Evolutionary conservation across 352 stramenopile genomes (phyloP), one percentile per base, ranked within the genome.

Genomic region (Thraustotheca clavata): DNA sequence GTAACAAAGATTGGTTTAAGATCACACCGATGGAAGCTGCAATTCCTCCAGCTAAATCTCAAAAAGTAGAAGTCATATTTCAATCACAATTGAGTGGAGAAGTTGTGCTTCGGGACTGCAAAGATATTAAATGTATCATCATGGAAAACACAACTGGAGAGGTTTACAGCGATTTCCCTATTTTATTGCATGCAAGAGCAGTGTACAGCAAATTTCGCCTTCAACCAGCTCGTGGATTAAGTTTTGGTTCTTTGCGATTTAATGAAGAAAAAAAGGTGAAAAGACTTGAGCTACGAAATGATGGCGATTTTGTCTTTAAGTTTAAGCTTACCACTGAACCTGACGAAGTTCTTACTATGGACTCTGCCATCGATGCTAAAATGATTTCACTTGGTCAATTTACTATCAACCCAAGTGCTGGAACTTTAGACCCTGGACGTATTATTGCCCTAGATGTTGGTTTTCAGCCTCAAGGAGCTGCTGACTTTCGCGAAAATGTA

Each of bases 241-340:
- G 95, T 66, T 98, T 98, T 69, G 94, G 94, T 1, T 81, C 91
- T 3, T 70, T 97, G 59, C 92, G 87, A 54, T 98, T 92, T 70
- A 96, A 81, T 49, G 87, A 95, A 20, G 73, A 72, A 24, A 68
- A 76, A 1, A 87, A 88, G 60, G 72, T 71, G 1, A 93, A 90
- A 46, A 73, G 74, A 6, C 74, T 97, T 14, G 89, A 98, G 67
- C 80, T 98, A 43, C 84, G 83, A 43, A 98, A 98, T 63, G 93
- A 98, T 49, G 88, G 94, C 20, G 77, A 90, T 24, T 98, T 98
- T 55, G 72, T 79, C 5, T 97, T 98, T 41, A 94, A 90, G 22
- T 98, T 92, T 49, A 67, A 68, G 16, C 20, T 66, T 14, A 47
- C 33, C 4, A 48, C 33, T 47, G 7, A 20, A 0, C 43, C 27